phyloP scores from a whole-genome alignment of 2,329 filamentous ascomycete genomes.

The Ophiocordyceps camponoti-saundersi region DNA sequence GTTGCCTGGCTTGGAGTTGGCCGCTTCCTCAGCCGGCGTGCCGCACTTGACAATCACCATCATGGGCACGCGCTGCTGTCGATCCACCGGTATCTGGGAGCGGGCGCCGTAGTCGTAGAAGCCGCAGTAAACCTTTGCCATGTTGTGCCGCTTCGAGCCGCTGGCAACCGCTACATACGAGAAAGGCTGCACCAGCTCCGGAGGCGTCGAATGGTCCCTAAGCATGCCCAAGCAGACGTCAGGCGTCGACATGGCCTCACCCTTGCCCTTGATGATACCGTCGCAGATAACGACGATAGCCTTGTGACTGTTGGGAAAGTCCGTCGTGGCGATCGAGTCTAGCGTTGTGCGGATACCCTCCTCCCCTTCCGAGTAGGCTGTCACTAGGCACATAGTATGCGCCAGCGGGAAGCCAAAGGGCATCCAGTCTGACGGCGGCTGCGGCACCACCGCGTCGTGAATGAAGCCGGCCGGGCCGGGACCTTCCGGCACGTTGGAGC shows the following conservation, averaged over 20 bases:
- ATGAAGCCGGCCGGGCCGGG: constrained; percentile 86
- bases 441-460: constrained; percentile 86
- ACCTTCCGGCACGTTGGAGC: constrained; percentile 42
- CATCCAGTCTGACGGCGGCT: constrained; percentile 93
- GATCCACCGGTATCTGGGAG: constrained; percentile 63
- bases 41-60: constrained; percentile 92
- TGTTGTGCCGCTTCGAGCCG: constrained; percentile 95
- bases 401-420: constrained; percentile 91
- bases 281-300: constrained; percentile 92
- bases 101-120: constrained; percentile 91
- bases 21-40: constrained; percentile 62
- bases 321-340: constrained; percentile 91
- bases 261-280: constrained; percentile 91
- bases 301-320: constrained; percentile 99
- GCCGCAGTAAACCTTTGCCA: constrained; percentile 95
- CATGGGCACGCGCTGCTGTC: constrained; percentile 96
- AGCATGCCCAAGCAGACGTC: constrained; percentile 88
- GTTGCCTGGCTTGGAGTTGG: constrained; percentile 79
- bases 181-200: constrained; percentile 72
- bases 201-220: constrained; percentile 68
- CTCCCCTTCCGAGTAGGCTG: constrained; percentile 90
- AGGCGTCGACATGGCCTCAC: constrained; percentile 72
- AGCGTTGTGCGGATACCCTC: constrained; percentile 85
- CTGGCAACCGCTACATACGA: constrained; percentile 95
- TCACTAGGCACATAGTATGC: constrained; percentile 86